Evolutionary conservation across 1,284 basidiomycete species (phyloP).

Genomic region (Papiliotrema fonsecae): DNA sequence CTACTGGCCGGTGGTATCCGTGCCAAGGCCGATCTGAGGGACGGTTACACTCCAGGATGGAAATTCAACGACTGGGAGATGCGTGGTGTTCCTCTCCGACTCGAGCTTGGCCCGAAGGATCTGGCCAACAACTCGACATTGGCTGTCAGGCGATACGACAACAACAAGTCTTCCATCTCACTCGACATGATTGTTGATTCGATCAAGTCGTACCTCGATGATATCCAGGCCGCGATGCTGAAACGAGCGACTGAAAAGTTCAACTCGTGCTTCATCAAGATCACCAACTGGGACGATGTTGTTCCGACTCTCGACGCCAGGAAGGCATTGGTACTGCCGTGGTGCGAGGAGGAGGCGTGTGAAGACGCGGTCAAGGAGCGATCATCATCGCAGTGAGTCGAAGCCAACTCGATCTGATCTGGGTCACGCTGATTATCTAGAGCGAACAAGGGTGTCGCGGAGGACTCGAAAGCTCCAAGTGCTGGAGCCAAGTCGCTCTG

Average conservation of each 20-base stretch:
- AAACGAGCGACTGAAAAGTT: constrained; percentile 69
- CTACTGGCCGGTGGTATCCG: constrained; percentile 70
- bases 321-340: constrained; percentile 84
- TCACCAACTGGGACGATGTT: constrained; percentile 85
- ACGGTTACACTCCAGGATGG: constrained; percentile 95
- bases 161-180: constrained; percentile 69
- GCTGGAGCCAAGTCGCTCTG: constrained; percentile 96
- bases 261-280: constrained; percentile 65
- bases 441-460: constrained; percentile 59
- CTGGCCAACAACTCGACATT: constrained; percentile 77
- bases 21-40: constrained; percentile 85
- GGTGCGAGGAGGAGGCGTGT: constrained; percentile 92
- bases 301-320: constrained; percentile 87
- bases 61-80: constrained; percentile 99
- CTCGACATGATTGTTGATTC: constrained; percentile 59
- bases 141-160: constrained; percentile 82
- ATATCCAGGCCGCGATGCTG: constrained; percentile 90
- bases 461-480: constrained; percentile 92
- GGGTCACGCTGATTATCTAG: constrained; percentile 45
- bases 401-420: background rate
- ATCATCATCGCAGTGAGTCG: constrained; percentile 66
- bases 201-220: constrained; percentile 67
- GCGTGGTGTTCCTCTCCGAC: constrained; percentile 93
- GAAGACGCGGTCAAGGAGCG: constrained; percentile 99
- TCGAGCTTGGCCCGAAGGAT: constrained; percentile 95